Base-by-base conservation (phyloP, 2,329 filamentous ascomycete genomes). In the Tolypocladium album region DNA sequence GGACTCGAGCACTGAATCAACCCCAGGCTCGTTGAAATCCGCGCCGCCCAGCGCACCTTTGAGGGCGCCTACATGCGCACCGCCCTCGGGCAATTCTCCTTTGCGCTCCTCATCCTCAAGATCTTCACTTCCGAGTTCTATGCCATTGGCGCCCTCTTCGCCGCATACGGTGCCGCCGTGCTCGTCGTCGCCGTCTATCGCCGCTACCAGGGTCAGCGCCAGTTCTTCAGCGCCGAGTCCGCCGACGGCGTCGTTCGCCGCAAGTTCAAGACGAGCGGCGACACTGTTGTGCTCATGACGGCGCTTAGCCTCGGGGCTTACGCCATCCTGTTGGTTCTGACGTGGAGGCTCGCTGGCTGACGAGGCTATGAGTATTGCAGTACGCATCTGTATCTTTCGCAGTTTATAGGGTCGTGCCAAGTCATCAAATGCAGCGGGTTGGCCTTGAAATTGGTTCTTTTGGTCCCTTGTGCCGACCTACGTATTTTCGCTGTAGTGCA, bases 101-200 rank as follows among this genome's bases (percentile, higher is more conserved):
- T 99, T 74, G 88, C 93, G 24, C 86, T 99, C 57, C 87, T 99
- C 64, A 90, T 99, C 58, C 67, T 75, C 60, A 96, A 95, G 77
- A 95, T 99, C 74, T 97, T 99, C 78, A 97, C 92, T 11, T 84
- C 87, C 58, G 94, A 97, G 71, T 97, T 99, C 79, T 97, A 97
- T 76, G 86, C 88, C 66, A 96, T 97, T 64, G 94, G 94, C n/a
- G 94, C 94, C 8, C 80, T 99, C 39, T 97, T 97, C 71, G 92
- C 94, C 52, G 87, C 91, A 56, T 97, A 97, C 70, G 94, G 93
- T 15, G 86, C 88, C 4, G 90, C 90, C 8, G 84, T 99, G 56
- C 79, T 97, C 70, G 79, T 90, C 34, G 90, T 95, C 61, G 89
- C 91, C 67, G 78, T 91, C 59, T 95, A 95, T 74, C 84, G 94